These are phyloP conservation scores for Strobilomyces confusus DNA, from an alignment of 768 basidiomycete genomes.

Conservation along the genomic window DNA sequence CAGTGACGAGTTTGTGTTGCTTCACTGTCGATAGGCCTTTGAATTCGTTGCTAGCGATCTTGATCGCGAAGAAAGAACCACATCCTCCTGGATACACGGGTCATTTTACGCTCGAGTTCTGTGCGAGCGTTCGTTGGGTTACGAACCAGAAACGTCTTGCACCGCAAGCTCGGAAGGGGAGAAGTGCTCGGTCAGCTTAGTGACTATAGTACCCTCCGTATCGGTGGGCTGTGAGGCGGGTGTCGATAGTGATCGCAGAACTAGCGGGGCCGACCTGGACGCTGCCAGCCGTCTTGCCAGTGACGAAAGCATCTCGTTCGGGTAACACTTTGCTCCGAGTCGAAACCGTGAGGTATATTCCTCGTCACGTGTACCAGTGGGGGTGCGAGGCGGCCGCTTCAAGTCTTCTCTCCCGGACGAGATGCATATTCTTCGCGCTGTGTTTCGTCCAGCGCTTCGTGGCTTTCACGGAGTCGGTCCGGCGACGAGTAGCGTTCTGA, in stretches of 20 bases:
- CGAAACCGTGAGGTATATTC: too few species aligned
- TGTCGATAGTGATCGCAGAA: slow-evolving; percentile 30
- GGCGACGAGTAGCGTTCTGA: slow-evolving; percentile 1
- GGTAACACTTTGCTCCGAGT: too few species aligned
- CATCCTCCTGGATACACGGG: slow-evolving; percentile 69
- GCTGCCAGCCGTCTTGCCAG: slow-evolving; percentile 34
- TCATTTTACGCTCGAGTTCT: neutral
- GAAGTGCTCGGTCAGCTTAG: slow-evolving; percentile 73
- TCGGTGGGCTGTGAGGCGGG: slow-evolving; percentile 26
- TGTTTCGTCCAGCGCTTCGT: slow-evolving; percentile 15
- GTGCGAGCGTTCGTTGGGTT: neutral
- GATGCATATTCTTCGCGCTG: slow-evolving; percentile 24
- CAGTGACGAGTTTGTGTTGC: slow-evolving; percentile 89
- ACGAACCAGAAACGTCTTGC: slow-evolving; percentile 90
- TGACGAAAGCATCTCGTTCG: slow-evolving; percentile 16
- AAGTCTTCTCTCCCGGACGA: neutral
- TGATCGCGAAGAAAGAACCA: slow-evolving; percentile 94
- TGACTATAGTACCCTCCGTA: slow-evolving; percentile 53
- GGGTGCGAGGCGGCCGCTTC: too few species aligned
- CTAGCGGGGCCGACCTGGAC: slow-evolving; percentile 15
- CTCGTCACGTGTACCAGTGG: too few species aligned
- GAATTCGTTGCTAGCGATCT: slow-evolving; percentile 81
- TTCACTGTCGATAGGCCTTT: slow-evolving; percentile 83
- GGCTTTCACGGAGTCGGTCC: slow-evolving; percentile 4
- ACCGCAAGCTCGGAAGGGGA: slow-evolving; percentile 79